Percentiles rank a stretch among this genome's conserved stretches.
phyloP scores from a whole-genome alignment of 2,329 filamentous ascomycete genomes.

The Phialocephala subalpina region DNA sequence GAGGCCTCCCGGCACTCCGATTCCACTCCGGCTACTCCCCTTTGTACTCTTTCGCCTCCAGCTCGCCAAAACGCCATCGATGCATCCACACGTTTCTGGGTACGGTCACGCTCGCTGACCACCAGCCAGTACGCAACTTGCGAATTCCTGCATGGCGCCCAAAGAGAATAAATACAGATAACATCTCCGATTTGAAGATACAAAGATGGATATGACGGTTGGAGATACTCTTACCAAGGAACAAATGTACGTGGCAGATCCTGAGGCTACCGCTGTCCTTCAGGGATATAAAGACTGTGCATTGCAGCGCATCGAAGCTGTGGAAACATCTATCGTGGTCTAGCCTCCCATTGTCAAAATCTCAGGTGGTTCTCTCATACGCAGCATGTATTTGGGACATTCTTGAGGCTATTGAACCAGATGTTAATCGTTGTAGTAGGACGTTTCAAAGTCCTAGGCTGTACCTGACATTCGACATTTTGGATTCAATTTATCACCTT shows the following conservation, averaged over 20 bases:
- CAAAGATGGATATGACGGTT: no score
- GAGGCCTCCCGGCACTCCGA: conserved; percentile 3
- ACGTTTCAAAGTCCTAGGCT: background rate
- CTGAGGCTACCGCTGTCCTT: background rate
- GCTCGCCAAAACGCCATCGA: conserved; percentile 1
- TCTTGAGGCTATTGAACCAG: background rate
- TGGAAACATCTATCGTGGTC: conserved; percentile 6
- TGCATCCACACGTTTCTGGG: background rate
- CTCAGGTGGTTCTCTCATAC: background rate
- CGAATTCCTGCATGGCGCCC: background rate
- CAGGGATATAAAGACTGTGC: conserved; percentile 8
- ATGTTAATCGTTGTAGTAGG: background rate
- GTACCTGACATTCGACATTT: no score
- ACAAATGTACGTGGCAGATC: conserved; percentile 22
- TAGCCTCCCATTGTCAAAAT: background rate
- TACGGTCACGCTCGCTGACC: background rate
- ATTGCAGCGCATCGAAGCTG: conserved; percentile 3
- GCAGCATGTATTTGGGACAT: no score
- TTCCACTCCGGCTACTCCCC: background rate
- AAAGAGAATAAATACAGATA: background rate
- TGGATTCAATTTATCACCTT: background rate
- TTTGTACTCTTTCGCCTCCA: background rate
- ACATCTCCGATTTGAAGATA: conserved; percentile 10
- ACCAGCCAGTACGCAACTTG: background rate
- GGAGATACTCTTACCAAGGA: no score